These are phyloP conservation scores for Solanum tacnaense DNA, from an alignment of 257 asterid species.

Conservation along the genomic window DNA sequence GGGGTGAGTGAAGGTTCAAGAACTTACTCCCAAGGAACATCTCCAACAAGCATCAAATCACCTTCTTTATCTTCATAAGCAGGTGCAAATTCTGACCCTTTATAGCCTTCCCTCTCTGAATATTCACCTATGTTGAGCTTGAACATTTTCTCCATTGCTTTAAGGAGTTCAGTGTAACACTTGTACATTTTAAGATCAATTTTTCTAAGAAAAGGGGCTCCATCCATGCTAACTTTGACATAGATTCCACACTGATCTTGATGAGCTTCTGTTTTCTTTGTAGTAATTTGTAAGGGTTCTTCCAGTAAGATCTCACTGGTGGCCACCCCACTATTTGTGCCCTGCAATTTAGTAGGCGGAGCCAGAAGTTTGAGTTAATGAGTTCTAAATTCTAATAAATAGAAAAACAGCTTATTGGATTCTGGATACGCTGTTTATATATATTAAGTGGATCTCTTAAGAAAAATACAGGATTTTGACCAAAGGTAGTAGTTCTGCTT, in stretches of 20 bases:
- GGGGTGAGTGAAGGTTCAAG: neutral
- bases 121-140: conserved; percentile 43
- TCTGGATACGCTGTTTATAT: neutral
- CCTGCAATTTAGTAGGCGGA: conserved; percentile 5
- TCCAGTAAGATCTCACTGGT: conserved; percentile 44
- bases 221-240: conserved; percentile 44
- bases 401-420: neutral
- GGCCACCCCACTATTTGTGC: conserved; percentile 66
- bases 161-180: conserved; percentile 38
- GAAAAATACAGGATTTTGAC: neutral
- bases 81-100: conserved; percentile 46
- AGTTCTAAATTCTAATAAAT: neutral
- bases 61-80: conserved; percentile 24
- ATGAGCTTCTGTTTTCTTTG: conserved; percentile 4
- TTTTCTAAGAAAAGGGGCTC: conserved; percentile 58
- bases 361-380: neutral
- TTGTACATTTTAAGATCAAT: conserved; percentile 38
- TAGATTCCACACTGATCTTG: conserved; percentile 12
- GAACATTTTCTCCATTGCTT: conserved; percentile 50
- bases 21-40: conserved; percentile 7
- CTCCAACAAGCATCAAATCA: neutral
- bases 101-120: conserved; percentile 48
- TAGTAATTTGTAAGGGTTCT: neutral
- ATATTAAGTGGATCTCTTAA: neutral
- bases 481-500: neutral